Percentiles rank a stretch among this genome's conserved stretches.
Conservation (phyloP, 2,329 filamentous ascomycete genomes). For the Botrytis hyacinthi region DNA sequence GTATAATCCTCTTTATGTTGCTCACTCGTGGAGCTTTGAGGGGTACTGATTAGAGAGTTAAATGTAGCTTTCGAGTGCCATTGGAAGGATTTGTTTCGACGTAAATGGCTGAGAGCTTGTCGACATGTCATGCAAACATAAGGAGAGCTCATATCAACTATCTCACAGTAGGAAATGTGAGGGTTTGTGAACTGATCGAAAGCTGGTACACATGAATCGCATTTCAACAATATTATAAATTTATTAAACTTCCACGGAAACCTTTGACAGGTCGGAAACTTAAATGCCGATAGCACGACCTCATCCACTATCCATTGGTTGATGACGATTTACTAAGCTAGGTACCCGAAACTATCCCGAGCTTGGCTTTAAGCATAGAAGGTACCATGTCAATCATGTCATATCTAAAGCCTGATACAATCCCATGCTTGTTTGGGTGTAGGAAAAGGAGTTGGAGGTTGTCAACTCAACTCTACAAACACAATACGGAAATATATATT, state of each 20-base stretch:
- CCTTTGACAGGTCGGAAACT: neutral
- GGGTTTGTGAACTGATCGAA: neutral
- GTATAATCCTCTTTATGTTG: slow-evolving; percentile 9
- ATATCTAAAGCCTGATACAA: neutral
- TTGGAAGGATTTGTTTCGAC: slow-evolving; percentile 24
- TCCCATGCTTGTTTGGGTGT: neutral
- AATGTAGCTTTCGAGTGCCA: slow-evolving; percentile 32
- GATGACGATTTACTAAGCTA: slow-evolving; percentile 3
- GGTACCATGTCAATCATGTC: neutral
- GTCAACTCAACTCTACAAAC: neutral
- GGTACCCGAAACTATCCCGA: neutral
- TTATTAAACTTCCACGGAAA: neutral
- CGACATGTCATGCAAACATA: slow-evolving; percentile 37
- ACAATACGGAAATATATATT: neutral
- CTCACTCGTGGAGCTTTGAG: slow-evolving; percentile 6
- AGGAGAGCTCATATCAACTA: slow-evolving; percentile 32
- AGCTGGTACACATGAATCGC: neutral
- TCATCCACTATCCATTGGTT: neutral
- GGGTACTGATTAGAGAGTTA: slow-evolving; percentile 25
- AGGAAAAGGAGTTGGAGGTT: neutral
- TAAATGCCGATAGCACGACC: neutral
- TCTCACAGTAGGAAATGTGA: neutral
- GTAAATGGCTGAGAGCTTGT: slow-evolving; percentile 27
- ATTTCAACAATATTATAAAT: slow-evolving; percentile 6
- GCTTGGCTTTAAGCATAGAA: neutral